These are phyloP conservation scores for Phaeophleospora eucalypticola DNA, from an alignment of 2,329 filamentous ascomycete species.

Conservation along the genomic window DNA sequence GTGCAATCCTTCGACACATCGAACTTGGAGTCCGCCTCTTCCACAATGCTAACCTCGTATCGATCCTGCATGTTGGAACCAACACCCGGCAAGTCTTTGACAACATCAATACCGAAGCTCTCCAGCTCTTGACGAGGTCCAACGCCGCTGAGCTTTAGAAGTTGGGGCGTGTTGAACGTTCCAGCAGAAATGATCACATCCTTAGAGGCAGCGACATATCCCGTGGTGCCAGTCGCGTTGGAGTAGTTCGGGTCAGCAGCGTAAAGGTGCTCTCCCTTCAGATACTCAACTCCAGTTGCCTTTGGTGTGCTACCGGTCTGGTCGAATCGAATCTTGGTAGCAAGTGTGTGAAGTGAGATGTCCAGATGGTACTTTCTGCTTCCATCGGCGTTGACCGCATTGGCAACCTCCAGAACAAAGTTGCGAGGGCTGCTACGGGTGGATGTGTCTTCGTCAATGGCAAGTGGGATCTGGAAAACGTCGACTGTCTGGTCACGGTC, in stretches of 20 bases:
- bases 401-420: conserved; percentile 50
- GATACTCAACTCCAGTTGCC: conserved; percentile 42
- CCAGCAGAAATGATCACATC: conserved; percentile 50
- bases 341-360: conserved; percentile 58
- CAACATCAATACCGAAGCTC: conserved; percentile 50
- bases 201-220: conserved; percentile 40
- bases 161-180: conserved; percentile 60
- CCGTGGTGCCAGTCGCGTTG: conserved; percentile 34
- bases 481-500: conserved; percentile 46
- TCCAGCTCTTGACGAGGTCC: conserved; percentile 53
- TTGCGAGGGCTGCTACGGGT: conserved; percentile 53
- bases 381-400: conserved; percentile 48
- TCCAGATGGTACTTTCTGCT: conserved; percentile 55
- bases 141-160: conserved; percentile 63
- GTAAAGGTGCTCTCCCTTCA: conserved; percentile 39
- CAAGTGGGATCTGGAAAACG: conserved; percentile 57
- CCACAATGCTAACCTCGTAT: conserved; percentile 50
- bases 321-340: conserved; percentile 63
- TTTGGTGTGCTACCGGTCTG: conserved; percentile 54
- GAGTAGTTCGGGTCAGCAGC: conserved; percentile 35
- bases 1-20: conserved; percentile 38
- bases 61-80: conserved; percentile 63
- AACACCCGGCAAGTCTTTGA: conserved; percentile 58
- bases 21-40: conserved; percentile 36
- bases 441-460: conserved; percentile 10